Base-by-base conservation (phyloP, 2,329 filamentous ascomycete genomes). In the Xylaria sp. region DNA sequence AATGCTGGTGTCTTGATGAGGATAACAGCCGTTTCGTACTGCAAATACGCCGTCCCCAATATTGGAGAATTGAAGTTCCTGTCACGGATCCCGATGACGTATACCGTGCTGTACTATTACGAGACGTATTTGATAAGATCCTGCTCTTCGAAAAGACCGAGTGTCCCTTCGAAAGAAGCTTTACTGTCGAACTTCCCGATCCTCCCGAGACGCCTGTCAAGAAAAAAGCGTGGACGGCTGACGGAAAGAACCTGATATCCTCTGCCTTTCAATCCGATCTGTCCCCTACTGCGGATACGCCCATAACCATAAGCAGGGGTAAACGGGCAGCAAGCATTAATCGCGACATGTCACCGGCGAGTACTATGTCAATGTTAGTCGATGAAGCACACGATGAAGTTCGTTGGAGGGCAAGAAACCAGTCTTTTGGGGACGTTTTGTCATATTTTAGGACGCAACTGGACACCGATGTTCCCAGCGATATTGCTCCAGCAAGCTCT, bases 1-100 rank as follows among this genome's bases (percentile, higher is more conserved):
- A 97, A 80, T 97, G 92, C 77, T 97, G 94, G 94, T 97, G 92
- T 78, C 91, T 97, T 36, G 93, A 97, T 78, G 91, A 93, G 65
- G 87, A 90, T 64, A 91, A 91, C 46, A 93, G 84, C 79, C 87
- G 90, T 73, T 97, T 97, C 73, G 91, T 97, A n/a, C 82, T 97
- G 67, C 91, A 94, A 72, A 93, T 97, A 71, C 86, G 93, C 25
- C 88, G 91, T 52, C 91, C 94, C 34, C 91, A 91, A 50, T 97
- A 96, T 79, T 97, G 96, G 86, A 90, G 94, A 71, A 96, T 97
- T 74, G 94, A 97, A 76, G 81, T 97, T 6, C 92, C 93, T 0
- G 86, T 89, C 18, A 84, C 84, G 41, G 87, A 87, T 0, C 81
- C 86, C 2, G 88, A 91, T 25, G 90, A 95, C 70, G 83, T 86